Base-by-base conservation (phyloP, 306 rosid genomes). In the Medicago truncatula region DNA sequence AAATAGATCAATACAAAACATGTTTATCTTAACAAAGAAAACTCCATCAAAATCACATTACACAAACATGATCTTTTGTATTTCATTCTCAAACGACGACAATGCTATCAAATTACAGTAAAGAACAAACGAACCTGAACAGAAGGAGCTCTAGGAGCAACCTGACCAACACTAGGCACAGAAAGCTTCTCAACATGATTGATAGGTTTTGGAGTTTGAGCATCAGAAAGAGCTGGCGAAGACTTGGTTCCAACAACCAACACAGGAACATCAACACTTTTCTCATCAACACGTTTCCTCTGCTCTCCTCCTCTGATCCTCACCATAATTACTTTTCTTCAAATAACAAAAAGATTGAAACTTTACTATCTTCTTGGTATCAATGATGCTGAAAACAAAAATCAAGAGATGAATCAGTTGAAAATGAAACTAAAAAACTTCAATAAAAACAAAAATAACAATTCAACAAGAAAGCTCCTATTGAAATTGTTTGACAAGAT, bases 141-240 rank as follows among this genome's bases (percentile, higher is more conserved):
- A 61, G n/a, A n/a, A n/a, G n/a, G n/a, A n/a, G n/a, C n/a, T n/a
- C n/a, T n/a, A n/a, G n/a, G n/a, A n/a, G n/a, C n/a, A n/a, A n/a
- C n/a, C n/a, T n/a, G n/a, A n/a, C n/a, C n/a, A n/a, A n/a, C n/a
- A n/a, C n/a, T n/a, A n/a, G n/a, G n/a, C n/a, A n/a, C n/a, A n/a
- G 82, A 16, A 64, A 34, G 50, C 53, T 2, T 49, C 8, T 69
- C 89, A 12, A 80, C 36, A 7, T 43, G 49, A 82, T 23, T 82
- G 85, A 87, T 91, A 36, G 89, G 79, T 17, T 81, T 84, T 36
- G 87, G 98, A 1, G 93, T 84, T 44, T 91, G 98, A 2, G 96
- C 93, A 54, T 89, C 93, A 41, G 93, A 74, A 6, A 95, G 91
- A 66, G 97, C 90, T 28, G 99, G 97, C 99, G 97, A 92, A 56